Percentiles rank a stretch among this genome's conserved stretches.
phyloP scores from a whole-genome alignment of 495 filamentous ascomycete genomes.

The Xylaria sp. region DNA sequence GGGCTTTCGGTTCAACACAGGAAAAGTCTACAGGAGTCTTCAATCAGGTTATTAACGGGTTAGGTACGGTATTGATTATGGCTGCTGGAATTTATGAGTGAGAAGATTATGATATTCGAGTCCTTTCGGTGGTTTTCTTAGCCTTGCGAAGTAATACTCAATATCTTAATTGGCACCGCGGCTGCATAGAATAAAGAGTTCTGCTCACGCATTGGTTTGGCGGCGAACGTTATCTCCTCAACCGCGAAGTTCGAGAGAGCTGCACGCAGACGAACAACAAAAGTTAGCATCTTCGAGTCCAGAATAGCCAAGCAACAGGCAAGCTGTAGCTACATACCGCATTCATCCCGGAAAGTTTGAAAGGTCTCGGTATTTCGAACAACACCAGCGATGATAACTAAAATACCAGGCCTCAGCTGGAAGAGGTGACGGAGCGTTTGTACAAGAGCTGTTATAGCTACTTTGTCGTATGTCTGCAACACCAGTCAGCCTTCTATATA shows the following conservation, averaged over 20 bases:
- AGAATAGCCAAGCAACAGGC: neutral
- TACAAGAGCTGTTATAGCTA: constrained; percentile 43
- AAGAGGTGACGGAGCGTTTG: constrained; percentile 44
- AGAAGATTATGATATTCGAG: neutral
- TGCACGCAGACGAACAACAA: constrained; percentile 26
- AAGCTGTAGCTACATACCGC: constrained; percentile 33
- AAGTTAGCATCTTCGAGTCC: neutral
- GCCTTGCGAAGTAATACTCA: constrained; percentile 31
- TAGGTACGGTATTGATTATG: neutral
- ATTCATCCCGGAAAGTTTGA: constrained; percentile 41
- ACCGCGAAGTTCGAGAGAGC: constrained; percentile 48
- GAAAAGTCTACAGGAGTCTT: neutral
- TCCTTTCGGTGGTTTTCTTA: neutral
- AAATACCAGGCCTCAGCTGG: constrained; percentile 35
- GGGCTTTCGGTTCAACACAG: neutral
- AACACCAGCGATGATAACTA: constrained; percentile 44
- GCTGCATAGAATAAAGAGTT: constrained; percentile 65
- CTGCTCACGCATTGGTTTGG: constrained; percentile 54
- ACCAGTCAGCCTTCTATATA: neutral
- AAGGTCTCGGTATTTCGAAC: constrained; percentile 48
- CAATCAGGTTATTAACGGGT: neutral
- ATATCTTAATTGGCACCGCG: constrained; percentile 55
- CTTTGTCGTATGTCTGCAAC: constrained; percentile 43
- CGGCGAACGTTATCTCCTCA: constrained; percentile 53
- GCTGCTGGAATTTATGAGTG: neutral